A percentile compares a stretch with the other conserved stretches of the same genome.
Conservation (phyloP, 441 rosid species). For the Flueggea neowawraea region DNA sequence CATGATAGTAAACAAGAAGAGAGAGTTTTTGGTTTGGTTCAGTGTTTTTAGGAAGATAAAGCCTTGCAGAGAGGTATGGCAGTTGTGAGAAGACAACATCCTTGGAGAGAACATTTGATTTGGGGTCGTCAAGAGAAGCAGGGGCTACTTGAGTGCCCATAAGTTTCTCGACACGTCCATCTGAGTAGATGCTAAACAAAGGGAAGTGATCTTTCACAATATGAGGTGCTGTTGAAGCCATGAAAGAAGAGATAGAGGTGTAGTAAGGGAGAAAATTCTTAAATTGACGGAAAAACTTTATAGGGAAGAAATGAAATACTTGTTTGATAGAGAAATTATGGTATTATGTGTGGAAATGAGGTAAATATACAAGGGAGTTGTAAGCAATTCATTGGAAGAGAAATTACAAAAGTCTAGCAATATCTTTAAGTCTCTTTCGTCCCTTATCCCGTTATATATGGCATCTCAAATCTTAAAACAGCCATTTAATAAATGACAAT, state of each 20-base stretch:
- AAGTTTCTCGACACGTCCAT: constrained; percentile 41
- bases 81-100: constrained; percentile 18
- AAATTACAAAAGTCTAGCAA: no score
- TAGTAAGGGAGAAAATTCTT: no score
- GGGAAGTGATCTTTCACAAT: constrained; percentile 31
- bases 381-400: no score
- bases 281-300: no score
- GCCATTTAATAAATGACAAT: no score
- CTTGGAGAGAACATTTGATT: constrained; percentile 21
- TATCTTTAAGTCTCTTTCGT: no score
- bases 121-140: constrained; percentile 33
- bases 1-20: constrained; percentile 51
- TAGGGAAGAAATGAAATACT: no score
- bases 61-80: constrained; percentile 19
- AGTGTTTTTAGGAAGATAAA: constrained; percentile 7
- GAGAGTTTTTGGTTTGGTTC: constrained; percentile 29
- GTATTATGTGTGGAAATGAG: no score
- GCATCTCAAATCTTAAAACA: no score
- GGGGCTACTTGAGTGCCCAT: constrained; percentile 28
- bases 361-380: no score
- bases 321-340: no score
- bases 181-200: constrained; percentile 27
- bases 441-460: no score
- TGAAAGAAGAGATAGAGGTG: neutral
- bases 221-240: constrained; percentile 24